Base-by-base conservation (phyloP, 768 basidiomycete species). In the Xanthoconium stramineum region DNA sequence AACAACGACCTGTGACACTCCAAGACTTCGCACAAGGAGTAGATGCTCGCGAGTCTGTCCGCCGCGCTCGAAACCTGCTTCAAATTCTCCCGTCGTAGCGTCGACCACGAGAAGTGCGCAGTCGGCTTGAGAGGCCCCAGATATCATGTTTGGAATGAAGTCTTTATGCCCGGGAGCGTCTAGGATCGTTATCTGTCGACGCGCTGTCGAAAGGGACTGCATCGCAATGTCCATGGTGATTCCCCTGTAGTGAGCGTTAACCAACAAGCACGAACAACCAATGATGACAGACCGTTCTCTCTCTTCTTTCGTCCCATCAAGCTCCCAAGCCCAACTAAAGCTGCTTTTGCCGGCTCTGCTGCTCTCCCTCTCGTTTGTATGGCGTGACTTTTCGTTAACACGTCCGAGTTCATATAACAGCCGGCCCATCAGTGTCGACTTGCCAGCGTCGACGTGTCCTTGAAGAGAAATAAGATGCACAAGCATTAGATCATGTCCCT, bases 91-190 rank as follows among this genome's bases (percentile, higher is more conserved):
- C 1, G 79, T 84, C 6, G 87, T 79, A 2, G 94, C 86, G 69
- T 97, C 97, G 29, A 99, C 86, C 5, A 98, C 95, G 20, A 98
- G 83, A 9, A 98, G 73, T 0, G 97, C 94, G 46, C 92, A 92
- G 62, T 98, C 97, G 0, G 96, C 97, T 72, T 98, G 97, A 3
- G 95, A 86, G 8, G 97, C 96, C 1, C 97, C 97, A 0, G 95
- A 98, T 50, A 99, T 99, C 96, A 98, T 98, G 68, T 98, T 98
- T 1, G 97, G 97, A 59, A 99, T 89, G 64, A 98, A 98, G 67
- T 99, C 97, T 61, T 86, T 89, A 72, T 99, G 97, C 0, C 97
- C 97, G 0, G 97, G 97, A 0, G 96, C 96, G 65, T 99, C 97
- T 32, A 99, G 82, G n/a, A 99, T 83, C 2, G 94, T 97, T 61